These are phyloP conservation scores for Thelonectria rubi DNA, from an alignment of 2,329 filamentous ascomycete species.

Conservation along the genomic window DNA sequence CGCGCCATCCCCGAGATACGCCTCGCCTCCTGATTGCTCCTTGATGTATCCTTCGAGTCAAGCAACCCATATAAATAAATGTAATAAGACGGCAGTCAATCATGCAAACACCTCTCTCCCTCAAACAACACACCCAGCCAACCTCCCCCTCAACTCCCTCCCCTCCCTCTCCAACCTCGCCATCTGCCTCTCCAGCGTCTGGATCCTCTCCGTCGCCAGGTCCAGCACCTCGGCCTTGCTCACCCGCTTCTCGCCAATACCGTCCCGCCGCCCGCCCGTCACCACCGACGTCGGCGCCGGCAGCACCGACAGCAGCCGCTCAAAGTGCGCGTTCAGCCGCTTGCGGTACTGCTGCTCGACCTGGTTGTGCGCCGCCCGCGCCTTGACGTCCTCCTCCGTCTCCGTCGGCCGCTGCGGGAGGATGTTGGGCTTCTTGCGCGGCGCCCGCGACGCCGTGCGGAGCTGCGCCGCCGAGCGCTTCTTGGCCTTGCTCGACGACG, in stretches of 20 bases:
- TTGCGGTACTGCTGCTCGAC: slow-evolving; percentile 60
- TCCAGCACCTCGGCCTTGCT: slow-evolving; percentile 59
- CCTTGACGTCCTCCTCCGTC: slow-evolving; percentile 40
- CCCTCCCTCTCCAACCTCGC: slow-evolving; percentile 49
- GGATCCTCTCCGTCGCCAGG: slow-evolving; percentile 54
- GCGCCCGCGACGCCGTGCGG: slow-evolving; percentile 39
- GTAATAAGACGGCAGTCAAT: background rate
- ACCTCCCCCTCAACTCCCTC: slow-evolving; percentile 42
- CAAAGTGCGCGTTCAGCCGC: slow-evolving; percentile 57
- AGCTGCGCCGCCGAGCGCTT: slow-evolving; percentile 37
- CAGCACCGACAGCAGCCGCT: slow-evolving; percentile 53
- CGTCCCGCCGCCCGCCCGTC: slow-evolving; percentile 40
- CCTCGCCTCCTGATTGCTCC: background rate
- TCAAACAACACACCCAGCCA: slow-evolving; percentile 27
- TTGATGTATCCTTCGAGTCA: background rate
- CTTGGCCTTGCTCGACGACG: slow-evolving; percentile 3
- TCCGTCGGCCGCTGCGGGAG: slow-evolving; percentile 36
- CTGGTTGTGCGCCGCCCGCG: slow-evolving; percentile 52
- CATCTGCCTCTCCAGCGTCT: slow-evolving; percentile 51
- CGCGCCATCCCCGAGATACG: background rate
- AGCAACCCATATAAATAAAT: background rate
- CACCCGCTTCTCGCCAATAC: slow-evolving; percentile 45
- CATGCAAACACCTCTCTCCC: slow-evolving; percentile 16
- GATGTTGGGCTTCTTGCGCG: slow-evolving; percentile 35
- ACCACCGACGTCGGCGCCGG: slow-evolving; percentile 44